Base-by-base conservation (phyloP, 2,329 filamentous ascomycete species). In the Cladosporium sp. region DNA sequence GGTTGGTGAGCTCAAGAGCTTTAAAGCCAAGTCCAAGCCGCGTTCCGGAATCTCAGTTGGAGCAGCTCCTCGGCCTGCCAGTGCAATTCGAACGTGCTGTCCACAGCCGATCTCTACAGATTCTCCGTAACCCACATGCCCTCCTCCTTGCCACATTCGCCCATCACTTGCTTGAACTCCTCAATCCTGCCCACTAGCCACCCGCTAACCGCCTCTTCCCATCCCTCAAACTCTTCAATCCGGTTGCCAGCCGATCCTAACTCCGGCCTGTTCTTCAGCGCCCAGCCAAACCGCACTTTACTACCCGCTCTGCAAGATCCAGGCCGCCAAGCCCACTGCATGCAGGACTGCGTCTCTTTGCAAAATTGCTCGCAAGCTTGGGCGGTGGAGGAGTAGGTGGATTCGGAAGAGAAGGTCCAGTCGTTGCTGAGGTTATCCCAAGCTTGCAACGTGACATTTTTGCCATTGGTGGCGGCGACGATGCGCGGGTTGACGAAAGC, bases 361-460 rank as follows among this genome's bases (percentile, higher is more conserved):
- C 73, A 75, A 19, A 68, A 61, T 2, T 62, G 56, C 39, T 67
- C 62, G 61, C 73, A 75, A 3, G 69, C 63, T 19, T 69, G 62
- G 15, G 66, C 55, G 12, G 56, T 60, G 12, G 64, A 61, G 5
- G 61, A 59, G 3, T 66, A 34, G 56, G 30, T 66, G 65, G 19
- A 63, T 69, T 62, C 39, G 36, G 51, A 45, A 8, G 54, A 47
- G 34, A 57, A 61, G 3, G 51, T 59, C 40, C 62, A 67, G 47
- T 72, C 68, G 7, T 62, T 52, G 50, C 64, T 66, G n/a, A 72
- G 51, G 43, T 75, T 75, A 56, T 75, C 72, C 73, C 74, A 75
- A 9, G 69, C 65, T 7, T 63, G 56, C 28, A 70, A 68, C 1
- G 36, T 55, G 50, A 60, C 62, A 9, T 67, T 58, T 9, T 34